Percentiles rank a stretch among this genome's conserved stretches.
These are phyloP conservation scores for Pseudocercospora vitis DNA, from an alignment of 2,329 filamentous ascomycete species.

Conservation along the genomic window DNA sequence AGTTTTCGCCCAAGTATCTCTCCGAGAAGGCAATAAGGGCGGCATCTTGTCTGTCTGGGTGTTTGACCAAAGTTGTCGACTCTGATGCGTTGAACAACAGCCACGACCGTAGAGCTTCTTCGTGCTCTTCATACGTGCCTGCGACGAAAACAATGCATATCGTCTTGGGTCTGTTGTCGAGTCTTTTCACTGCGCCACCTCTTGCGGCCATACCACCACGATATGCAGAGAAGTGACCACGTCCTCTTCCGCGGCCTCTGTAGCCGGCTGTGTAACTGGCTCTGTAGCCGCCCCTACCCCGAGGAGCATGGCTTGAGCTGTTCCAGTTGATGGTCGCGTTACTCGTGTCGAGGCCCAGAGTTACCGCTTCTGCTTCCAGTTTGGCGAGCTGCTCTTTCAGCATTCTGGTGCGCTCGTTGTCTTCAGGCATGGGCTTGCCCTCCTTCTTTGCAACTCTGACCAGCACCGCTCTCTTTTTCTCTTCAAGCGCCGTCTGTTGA, in stretches of 20 bases:
- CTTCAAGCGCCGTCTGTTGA: slow-evolving; percentile 62
- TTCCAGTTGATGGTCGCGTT: slow-evolving; percentile 33
- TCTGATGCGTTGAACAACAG: slow-evolving; percentile 48
- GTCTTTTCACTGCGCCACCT: slow-evolving; percentile 58
- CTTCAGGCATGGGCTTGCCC: slow-evolving; percentile 31
- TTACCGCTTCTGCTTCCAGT: slow-evolving; percentile 71
- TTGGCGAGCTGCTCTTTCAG: slow-evolving; percentile 70
- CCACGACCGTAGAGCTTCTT: slow-evolving; percentile 70
- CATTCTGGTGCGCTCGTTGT: slow-evolving; percentile 58
- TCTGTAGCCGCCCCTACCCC: slow-evolving; percentile 30
- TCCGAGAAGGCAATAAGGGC: slow-evolving; percentile 47
- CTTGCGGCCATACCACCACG: slow-evolving; percentile 48
- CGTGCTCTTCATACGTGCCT: slow-evolving; percentile 64
- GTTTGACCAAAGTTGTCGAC: slow-evolving; percentile 40
- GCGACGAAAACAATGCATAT: slow-evolving; percentile 56
- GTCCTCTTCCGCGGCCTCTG: slow-evolving; percentile 38
- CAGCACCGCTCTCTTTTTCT: slow-evolving; percentile 63
- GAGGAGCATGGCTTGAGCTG: slow-evolving; percentile 20
- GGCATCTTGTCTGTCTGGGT: slow-evolving; percentile 41
- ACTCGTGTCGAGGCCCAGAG: slow-evolving; percentile 66
- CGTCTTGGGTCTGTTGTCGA: slow-evolving; percentile 74
- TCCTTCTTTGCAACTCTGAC: slow-evolving; percentile 62
- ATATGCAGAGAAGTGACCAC: slow-evolving; percentile 45
- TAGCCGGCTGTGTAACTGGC: no score
- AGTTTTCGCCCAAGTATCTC: slow-evolving; percentile 63